These are phyloP conservation scores for Xerophyta viscosa DNA, from an alignment of 106 monocot species.

Conservation along the genomic window DNA sequence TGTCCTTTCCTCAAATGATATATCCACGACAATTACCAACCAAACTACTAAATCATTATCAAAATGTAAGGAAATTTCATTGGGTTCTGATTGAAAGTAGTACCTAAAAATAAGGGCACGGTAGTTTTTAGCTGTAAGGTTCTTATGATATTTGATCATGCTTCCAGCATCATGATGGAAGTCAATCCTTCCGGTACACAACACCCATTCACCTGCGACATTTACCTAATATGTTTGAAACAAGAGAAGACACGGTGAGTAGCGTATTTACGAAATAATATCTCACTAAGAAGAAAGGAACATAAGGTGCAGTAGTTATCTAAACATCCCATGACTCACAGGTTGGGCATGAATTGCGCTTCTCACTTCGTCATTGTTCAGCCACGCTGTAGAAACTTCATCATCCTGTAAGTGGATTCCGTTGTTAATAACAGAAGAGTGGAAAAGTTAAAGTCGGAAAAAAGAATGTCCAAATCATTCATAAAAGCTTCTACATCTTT, in stretches of 20 bases:
- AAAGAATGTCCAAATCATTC: too few species aligned
- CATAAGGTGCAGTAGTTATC: neutral
- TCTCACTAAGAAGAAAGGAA: neutral
- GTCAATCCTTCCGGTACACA: conserved; percentile 46
- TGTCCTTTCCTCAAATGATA: too few species aligned
- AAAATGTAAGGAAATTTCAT: neutral
- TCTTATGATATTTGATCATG: conserved; percentile 85
- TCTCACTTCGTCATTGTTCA: conserved; percentile 76
- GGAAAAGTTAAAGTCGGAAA: neutral
- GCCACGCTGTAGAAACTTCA: conserved; percentile 64
- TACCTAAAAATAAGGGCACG: conserved; percentile 85
- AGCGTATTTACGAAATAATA: neutral
- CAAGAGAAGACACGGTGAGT: neutral
- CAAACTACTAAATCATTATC: too few species aligned
- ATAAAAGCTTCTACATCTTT: too few species aligned
- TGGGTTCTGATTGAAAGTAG: neutral
- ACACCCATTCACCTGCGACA: conserved; percentile 31
- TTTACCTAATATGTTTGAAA: neutral
- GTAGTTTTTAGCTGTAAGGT: conserved; percentile 58
- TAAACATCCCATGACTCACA: conserved; percentile 17
- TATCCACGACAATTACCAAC: too few species aligned
- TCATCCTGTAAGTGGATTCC: conserved; percentile 30
- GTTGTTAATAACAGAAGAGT: neutral
- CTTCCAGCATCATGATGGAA: conserved; percentile 82
- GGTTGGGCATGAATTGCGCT: conserved; percentile 80